phyloP scores from a whole-genome alignment of 2,329 filamentous ascomycete species.

The Coniella lustricola region DNA sequence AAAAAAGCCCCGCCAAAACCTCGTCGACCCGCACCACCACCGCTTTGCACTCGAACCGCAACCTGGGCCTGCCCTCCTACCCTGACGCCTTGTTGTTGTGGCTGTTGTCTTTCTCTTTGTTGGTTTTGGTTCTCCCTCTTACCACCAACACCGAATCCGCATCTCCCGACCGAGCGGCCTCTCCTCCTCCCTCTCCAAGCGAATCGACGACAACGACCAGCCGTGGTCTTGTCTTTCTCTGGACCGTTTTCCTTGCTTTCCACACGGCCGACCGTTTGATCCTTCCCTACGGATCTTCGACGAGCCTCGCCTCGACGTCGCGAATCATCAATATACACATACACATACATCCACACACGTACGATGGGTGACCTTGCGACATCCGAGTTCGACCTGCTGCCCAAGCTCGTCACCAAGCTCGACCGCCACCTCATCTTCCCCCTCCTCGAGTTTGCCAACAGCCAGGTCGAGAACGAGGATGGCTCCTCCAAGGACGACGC shows the following conservation, averaged over 20 bases:
- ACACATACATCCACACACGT: background rate
- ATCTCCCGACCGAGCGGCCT: background rate
- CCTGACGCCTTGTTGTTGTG: background rate
- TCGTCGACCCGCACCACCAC: background rate
- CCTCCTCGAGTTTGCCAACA: slow-evolving; percentile 83
- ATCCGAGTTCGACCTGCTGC: slow-evolving; percentile 51
- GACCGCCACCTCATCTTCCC: slow-evolving; percentile 96
- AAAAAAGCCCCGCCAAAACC: slow-evolving; percentile 12
- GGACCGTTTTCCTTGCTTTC: too few relatives aligned
- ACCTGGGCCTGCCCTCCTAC: slow-evolving; percentile 3
- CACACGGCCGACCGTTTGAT: too few relatives aligned
- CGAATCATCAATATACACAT: too few relatives aligned
- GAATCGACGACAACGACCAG: too few relatives aligned
- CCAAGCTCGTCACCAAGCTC: slow-evolving; percentile 83
- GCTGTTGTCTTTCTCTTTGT: background rate
- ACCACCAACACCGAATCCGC: too few relatives aligned
- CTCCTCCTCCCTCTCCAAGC: background rate
- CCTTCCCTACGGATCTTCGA: too few relatives aligned
- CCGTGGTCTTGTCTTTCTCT: too few relatives aligned
- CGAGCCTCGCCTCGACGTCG: too few relatives aligned
- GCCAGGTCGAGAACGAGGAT: slow-evolving; percentile 70
- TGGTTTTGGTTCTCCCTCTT: too few relatives aligned
- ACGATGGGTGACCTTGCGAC: slow-evolving; percentile 16
- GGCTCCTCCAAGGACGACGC: slow-evolving; percentile 44
- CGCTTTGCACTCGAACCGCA: too few relatives aligned